Conservation (phyloP, 169 alveolate genomes). For the Besnoitia besnoiti region DNA sequence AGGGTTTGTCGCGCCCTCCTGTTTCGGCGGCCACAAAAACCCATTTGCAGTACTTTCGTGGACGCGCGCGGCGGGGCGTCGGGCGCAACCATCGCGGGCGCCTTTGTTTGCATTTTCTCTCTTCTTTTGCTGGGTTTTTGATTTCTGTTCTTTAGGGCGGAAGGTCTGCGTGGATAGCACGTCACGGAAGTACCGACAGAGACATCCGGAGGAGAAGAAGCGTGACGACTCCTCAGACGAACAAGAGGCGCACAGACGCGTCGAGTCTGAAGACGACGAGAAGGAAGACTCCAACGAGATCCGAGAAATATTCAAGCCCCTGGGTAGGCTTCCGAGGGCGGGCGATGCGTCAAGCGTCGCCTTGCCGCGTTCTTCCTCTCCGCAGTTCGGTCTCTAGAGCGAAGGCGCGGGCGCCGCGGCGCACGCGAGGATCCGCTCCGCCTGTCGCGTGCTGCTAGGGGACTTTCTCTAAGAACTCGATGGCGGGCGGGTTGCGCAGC, state of each 20-base stretch:
- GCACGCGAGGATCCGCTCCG: no score
- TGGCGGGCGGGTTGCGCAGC: no score
- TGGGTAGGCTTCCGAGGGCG: constrained; percentile 3
- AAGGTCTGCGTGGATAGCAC: constrained; percentile 21
- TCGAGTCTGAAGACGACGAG: not conserved
- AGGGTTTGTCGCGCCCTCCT: not conserved
- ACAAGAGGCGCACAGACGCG: not conserved
- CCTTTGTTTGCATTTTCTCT: not conserved
- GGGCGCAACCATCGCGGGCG: not conserved
- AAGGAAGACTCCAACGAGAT: not conserved
- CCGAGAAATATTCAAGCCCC: not conserved
- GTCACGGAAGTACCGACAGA: not conserved
- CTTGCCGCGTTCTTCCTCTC: no score
- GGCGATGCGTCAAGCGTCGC: no score
- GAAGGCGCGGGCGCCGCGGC: no score
- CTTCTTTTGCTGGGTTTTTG: not conserved
- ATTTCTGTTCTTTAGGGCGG: not conserved
- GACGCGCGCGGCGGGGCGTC: no score
- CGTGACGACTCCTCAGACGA: not conserved
- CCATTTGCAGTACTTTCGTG: no score
- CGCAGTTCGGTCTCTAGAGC: no score
- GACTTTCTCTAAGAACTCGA: no score
- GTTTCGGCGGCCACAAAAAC: not conserved
- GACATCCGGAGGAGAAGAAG: constrained; percentile 18
- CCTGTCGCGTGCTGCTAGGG: no score